Evolutionary conservation across 2,329 filamentous ascomycete species (phyloP).

Genomic region (Neoascochyta sp.): DNA sequence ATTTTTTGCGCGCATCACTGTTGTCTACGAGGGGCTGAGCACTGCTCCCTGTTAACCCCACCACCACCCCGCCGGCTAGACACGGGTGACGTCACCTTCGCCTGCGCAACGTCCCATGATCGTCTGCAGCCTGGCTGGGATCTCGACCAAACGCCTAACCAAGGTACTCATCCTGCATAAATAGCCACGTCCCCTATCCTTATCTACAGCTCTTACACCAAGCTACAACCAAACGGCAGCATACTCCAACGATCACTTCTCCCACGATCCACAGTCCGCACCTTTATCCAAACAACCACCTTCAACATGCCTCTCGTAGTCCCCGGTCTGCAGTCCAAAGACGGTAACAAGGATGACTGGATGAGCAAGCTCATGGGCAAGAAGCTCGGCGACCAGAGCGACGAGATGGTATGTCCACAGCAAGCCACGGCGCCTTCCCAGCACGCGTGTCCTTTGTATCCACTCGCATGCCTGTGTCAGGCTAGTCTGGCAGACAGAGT

Average conservation of each 20-base stretch:
- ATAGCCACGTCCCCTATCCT: constrained; percentile 1
- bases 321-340: constrained; percentile 44
- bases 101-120: constrained; percentile 8
- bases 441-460: constrained; percentile 2
- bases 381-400: constrained; percentile 47
- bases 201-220: constrained; percentile 1
- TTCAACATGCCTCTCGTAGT: constrained; percentile 51
- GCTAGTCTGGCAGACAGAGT: neutral
- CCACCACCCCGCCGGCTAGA: constrained; percentile 12
- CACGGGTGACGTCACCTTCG: constrained; percentile 24
- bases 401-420: constrained; percentile 41
- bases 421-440: neutral
- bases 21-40: too few relatives aligned
- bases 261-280: constrained; percentile 2
- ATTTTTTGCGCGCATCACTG: too few relatives aligned
- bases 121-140: constrained; percentile 17
- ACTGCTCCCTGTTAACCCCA: constrained; percentile 5
- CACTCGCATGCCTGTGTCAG: neutral
- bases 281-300: constrained; percentile 2
- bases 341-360: constrained; percentile 42
- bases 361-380: constrained; percentile 49
- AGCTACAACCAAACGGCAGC: neutral
- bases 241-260: constrained; percentile 2
- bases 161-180: constrained; percentile 14
- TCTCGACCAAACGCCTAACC: constrained; percentile 8